Conservation (phyloP, 176 grass and related monocot genomes). For the Eragrostis nindensis region DNA sequence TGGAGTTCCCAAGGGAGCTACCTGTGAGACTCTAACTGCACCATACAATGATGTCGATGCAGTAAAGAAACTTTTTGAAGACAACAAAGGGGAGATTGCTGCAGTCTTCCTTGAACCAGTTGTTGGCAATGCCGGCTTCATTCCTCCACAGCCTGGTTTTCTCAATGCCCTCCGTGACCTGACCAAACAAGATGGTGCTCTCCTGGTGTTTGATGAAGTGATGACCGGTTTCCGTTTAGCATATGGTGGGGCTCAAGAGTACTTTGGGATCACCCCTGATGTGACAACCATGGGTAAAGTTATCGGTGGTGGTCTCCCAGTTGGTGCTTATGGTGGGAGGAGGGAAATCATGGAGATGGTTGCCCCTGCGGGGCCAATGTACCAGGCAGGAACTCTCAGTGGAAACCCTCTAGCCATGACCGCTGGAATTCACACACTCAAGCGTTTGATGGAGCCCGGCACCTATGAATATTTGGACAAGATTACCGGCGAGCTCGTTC, state of each 20-base stretch:
- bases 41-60: conserved; percentile 84
- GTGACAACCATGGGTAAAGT: conserved; percentile 93
- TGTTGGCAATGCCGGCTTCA: conserved; percentile 96
- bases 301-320: conserved; percentile 91
- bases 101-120: conserved; percentile 92
- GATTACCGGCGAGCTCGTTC: conserved; percentile 74
- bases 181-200: conserved; percentile 75
- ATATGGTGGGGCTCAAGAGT: conserved; percentile 95
- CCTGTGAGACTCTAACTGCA: conserved; percentile 71
- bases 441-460: conserved; percentile 69
- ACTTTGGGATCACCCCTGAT: conserved; percentile 93
- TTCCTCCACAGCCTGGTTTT: conserved; percentile 69
- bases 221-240: conserved; percentile 97
- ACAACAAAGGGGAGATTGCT: conserved; percentile 85
- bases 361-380: conserved; percentile 92
- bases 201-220: conserved; percentile 99
- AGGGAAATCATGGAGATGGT: conserved; percentile 99
- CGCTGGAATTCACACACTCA: conserved; percentile 93
- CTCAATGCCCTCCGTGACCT: conserved; percentile 78
- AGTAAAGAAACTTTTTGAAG: conserved; percentile 73
- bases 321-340: conserved; percentile 94
- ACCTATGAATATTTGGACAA: conserved; percentile 90
- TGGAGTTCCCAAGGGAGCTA: conserved; percentile 87
- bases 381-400: conserved; percentile 97
- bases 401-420: conserved; percentile 99